phyloP scores from a whole-genome alignment of 2,329 filamentous ascomycete species.

The Beauveria varroae region DNA sequence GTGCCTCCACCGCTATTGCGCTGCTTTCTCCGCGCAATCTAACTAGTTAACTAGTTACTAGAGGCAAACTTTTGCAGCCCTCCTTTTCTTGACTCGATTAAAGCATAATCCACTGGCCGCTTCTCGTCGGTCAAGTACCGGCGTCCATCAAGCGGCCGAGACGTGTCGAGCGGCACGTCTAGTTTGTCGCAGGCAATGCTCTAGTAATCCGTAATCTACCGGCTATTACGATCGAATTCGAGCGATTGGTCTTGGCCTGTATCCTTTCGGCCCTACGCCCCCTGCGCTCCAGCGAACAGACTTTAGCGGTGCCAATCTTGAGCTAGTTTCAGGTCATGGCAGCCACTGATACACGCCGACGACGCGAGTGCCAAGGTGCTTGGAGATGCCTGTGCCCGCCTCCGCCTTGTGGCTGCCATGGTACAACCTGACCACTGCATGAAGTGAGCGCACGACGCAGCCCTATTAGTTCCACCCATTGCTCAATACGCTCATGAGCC shows the following conservation, averaged over 20 bases:
- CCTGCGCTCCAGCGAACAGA: not conserved
- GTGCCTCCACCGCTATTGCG: not conserved
- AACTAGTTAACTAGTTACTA: not conserved
- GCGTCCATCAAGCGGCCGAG: not conserved
- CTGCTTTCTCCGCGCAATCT: not conserved
- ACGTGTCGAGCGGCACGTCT: not conserved
- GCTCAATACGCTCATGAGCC: no score
- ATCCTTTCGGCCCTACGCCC: constrained; percentile 4
- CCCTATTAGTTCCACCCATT: no score
- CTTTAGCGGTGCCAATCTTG: not conserved
- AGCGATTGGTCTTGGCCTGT: not conserved
- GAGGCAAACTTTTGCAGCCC: not conserved
- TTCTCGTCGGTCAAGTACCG: not conserved
- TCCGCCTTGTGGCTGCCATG: not conserved
- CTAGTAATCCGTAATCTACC: not conserved
- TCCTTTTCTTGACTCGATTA: not conserved
- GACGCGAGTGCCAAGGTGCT: not conserved
- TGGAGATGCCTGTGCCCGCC: not conserved
- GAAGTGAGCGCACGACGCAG: no score
- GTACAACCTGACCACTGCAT: not conserved
- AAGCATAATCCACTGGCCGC: not conserved
- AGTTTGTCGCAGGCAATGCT: not conserved
- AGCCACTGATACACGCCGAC: not conserved
- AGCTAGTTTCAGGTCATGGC: constrained; percentile 11
- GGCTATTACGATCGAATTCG: not conserved